Conservation (phyloP, 139 green algal genomes). For the Chlamydomonas sphaeroides region DNA sequence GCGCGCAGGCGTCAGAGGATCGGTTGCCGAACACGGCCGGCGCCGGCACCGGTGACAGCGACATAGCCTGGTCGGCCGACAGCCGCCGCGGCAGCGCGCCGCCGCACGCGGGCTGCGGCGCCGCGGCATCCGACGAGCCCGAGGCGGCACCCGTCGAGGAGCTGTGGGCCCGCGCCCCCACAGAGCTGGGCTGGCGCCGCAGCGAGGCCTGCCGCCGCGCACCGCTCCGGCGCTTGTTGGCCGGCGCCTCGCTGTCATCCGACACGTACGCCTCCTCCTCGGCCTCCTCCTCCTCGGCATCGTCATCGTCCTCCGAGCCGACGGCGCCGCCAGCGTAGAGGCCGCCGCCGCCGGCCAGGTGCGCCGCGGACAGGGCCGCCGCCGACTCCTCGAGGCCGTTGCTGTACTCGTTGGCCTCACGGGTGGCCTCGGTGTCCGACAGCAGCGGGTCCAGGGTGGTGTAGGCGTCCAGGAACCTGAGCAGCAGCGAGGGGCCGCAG, state of each 20-base stretch:
- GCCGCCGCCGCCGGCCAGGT: too few relatives aligned
- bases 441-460: constrained; percentile 12
- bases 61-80: background rate
- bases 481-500: background rate
- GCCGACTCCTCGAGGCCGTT: constrained; percentile 4
- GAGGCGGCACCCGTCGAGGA: too few relatives aligned
- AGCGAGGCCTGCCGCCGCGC: background rate
- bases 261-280: background rate
- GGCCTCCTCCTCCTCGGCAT: background rate
- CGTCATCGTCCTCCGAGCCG: background rate
- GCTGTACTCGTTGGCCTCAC: constrained; percentile 19
- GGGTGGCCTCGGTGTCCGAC: constrained; percentile 12
- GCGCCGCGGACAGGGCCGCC: background rate
- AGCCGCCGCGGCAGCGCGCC: too few relatives aligned
- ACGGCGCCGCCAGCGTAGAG: background rate
- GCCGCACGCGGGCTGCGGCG: too few relatives aligned
- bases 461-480: constrained; percentile 24
- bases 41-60: background rate
- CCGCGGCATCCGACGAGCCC: too few relatives aligned
- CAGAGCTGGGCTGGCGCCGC: background rate
- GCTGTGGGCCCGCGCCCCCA: too few relatives aligned
- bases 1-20: too few relatives aligned
- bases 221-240: background rate
- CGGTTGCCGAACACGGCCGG: too few relatives aligned
- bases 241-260: too few relatives aligned